These are phyloP conservation scores for Rugonectria rugulosa DNA, from an alignment of 2,329 filamentous ascomycete genomes.

Conservation along the genomic window DNA sequence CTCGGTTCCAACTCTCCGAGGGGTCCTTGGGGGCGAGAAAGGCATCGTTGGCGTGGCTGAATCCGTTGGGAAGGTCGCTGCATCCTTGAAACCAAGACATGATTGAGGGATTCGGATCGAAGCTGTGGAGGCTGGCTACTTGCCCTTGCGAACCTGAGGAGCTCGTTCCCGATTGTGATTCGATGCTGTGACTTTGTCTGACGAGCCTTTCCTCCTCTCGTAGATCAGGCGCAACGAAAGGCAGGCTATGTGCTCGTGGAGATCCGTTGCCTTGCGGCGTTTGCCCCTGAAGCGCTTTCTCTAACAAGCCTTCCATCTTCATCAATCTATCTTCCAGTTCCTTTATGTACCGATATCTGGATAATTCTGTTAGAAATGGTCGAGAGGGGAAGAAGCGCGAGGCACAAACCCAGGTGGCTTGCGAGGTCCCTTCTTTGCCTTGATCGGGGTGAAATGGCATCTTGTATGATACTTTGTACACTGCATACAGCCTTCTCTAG, in stretches of 20 bases:
- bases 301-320: conserved; percentile 18
- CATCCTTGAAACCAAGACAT: no score
- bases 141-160: no score
- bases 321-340: conserved; percentile 29
- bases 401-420: conserved; percentile 32
- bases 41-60: neutral
- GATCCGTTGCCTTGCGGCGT: neutral
- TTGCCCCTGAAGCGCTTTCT: neutral
- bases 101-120: no score
- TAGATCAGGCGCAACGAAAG: neutral
- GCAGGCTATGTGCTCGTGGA: neutral
- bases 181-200: no score
- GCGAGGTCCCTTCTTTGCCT: conserved; percentile 31
- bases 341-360: conserved; percentile 28
- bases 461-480: conserved; percentile 34
- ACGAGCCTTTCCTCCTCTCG: neutral
- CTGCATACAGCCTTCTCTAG: conserved; percentile 34
- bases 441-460: conserved; percentile 42
- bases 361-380: neutral
- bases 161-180: no score
- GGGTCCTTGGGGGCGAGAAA: neutral
- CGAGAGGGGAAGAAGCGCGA: neutral
- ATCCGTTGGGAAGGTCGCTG: no score
- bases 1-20: neutral
- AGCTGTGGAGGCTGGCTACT: no score